Percentiles rank a stretch among this genome's conserved stretches.
phyloP scores from a whole-genome alignment of 2,329 filamentous ascomycete genomes.

The Shiraia sp. region DNA sequence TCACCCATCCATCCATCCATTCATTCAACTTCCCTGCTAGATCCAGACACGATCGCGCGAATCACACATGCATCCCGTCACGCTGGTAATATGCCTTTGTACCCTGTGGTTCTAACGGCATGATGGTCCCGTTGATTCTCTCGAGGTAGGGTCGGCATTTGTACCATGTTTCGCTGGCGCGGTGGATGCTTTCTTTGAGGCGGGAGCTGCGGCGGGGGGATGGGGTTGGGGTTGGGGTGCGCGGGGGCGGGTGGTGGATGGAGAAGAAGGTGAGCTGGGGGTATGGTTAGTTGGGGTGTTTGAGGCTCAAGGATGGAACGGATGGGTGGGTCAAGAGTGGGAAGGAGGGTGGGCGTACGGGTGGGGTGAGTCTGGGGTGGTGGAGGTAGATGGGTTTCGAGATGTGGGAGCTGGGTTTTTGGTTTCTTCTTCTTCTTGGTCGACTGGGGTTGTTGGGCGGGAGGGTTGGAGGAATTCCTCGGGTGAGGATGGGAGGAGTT shows the following conservation, averaged over 20 bases:
- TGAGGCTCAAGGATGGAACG: no score
- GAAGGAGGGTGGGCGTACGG: no score
- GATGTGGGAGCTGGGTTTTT: background rate
- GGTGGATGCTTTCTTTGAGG: conserved; percentile 5
- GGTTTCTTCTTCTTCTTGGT: background rate
- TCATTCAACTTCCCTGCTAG: no score
- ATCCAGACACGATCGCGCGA: no score
- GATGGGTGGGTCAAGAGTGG: no score
- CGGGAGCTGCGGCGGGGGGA: conserved; percentile 4
- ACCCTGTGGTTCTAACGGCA: conserved; percentile 6
- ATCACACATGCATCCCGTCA: background rate
- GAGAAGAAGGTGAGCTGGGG: no score
- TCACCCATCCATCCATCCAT: background rate
- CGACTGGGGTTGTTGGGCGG: background rate
- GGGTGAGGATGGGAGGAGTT: background rate
- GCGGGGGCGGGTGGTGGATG: no score
- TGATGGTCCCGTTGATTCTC: conserved; percentile 15
- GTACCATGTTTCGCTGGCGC: conserved; percentile 12
- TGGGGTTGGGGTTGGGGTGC: background rate
- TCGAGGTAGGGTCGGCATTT: conserved; percentile 15
- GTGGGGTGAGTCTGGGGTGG: background rate
- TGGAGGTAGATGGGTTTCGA: background rate
- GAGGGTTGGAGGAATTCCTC: background rate
- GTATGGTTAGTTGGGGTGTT: no score
- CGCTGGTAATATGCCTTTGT: conserved; percentile 1